These are phyloP conservation scores for Serendipita sp. DNA, from an alignment of 768 basidiomycete genomes.

Conservation along the genomic window DNA sequence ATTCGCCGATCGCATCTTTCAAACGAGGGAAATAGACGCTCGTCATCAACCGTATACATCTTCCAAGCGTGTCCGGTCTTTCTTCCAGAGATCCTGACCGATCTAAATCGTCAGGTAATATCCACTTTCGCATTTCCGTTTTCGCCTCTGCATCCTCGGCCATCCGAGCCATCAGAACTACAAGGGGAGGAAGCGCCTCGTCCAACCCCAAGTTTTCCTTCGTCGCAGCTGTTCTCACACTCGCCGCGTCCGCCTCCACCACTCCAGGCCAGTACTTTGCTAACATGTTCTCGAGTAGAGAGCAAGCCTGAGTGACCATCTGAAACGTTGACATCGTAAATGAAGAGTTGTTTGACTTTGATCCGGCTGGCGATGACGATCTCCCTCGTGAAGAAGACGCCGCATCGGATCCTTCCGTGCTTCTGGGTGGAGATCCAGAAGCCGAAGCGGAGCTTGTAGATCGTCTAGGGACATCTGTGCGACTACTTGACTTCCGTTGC, in stretches of 20 bases:
- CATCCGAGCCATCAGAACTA: conserved; percentile 57
- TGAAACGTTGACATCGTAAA: conserved; percentile 2
- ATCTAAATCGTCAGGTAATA: conserved; percentile 69
- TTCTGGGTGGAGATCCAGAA: conserved; percentile 7
- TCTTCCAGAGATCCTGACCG: conserved; percentile 59
- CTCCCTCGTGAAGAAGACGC: neutral
- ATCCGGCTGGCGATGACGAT: neutral
- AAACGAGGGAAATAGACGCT: conserved; percentile 58
- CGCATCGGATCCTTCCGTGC: neutral
- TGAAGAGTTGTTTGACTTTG: neutral
- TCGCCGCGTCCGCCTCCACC: conserved; percentile 34
- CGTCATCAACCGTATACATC: conserved; percentile 58
- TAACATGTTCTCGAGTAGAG: conserved; percentile 46
- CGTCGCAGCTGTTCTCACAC: neutral
- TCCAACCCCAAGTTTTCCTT: conserved; percentile 44
- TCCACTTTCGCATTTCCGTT: conserved; percentile 40
- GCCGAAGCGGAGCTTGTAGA: conserved; percentile 10
- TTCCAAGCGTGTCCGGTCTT: conserved; percentile 58
- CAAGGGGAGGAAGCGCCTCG: conserved; percentile 60
- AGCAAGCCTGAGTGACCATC: conserved; percentile 41
- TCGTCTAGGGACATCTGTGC: conserved; percentile 12
- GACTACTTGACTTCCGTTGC: neutral
- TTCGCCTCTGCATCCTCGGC: conserved; percentile 48
- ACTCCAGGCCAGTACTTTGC: conserved; percentile 57
- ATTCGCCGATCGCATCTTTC: conserved; percentile 68